phyloP scores from a whole-genome alignment of 2,329 filamentous ascomycete species.

The Xylariales sp. region DNA sequence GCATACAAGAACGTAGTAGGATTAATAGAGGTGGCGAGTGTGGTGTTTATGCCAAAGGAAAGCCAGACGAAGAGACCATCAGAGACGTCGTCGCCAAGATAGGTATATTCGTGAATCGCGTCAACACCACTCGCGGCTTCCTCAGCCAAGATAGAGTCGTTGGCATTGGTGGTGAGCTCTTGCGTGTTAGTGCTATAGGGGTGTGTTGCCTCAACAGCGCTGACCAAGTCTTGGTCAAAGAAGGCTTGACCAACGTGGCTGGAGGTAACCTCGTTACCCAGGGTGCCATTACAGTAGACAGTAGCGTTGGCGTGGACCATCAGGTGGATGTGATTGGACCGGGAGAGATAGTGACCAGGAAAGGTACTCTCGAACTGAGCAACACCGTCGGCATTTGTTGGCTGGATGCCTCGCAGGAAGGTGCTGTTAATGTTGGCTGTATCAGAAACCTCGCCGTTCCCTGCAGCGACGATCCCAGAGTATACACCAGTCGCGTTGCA shows the following conservation, averaged over 20 bases:
- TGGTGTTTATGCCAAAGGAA: slow-evolving; percentile 12
- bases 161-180: slow-evolving; percentile 1
- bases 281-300: slow-evolving; percentile 37
- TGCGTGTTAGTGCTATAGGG: slow-evolving; percentile 8
- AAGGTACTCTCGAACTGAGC: slow-evolving; percentile 37
- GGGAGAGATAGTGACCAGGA: slow-evolving; percentile 40
- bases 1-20: slow-evolving; percentile 18
- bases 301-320: slow-evolving; percentile 38
- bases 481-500: slow-evolving; percentile 44
- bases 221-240: slow-evolving; percentile 57
- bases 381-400: slow-evolving; percentile 35
- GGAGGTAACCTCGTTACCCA: slow-evolving; percentile 39
- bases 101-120: slow-evolving; percentile 3
- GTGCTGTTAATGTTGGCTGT: slow-evolving; percentile 36
- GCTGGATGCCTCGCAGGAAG: slow-evolving; percentile 36
- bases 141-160: slow-evolving; percentile 2
- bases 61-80: slow-evolving; percentile 8
- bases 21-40: slow-evolving; percentile 7
- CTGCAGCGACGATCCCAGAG: slow-evolving; percentile 35
- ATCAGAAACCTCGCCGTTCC: slow-evolving; percentile 34
- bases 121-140: slow-evolving; percentile 4
- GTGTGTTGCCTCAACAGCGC: slow-evolving; percentile 7
- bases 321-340: slow-evolving; percentile 45
- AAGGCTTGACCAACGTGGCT: slow-evolving; percentile 62
- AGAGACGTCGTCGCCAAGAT: slow-evolving; percentile 1